A percentile compares a stretch with the other conserved stretches of the same genome.
These are phyloP conservation scores for Aspergillus aculeatus DNA, from an alignment of 2,329 filamentous ascomycete genomes.

Conservation along the genomic window DNA sequence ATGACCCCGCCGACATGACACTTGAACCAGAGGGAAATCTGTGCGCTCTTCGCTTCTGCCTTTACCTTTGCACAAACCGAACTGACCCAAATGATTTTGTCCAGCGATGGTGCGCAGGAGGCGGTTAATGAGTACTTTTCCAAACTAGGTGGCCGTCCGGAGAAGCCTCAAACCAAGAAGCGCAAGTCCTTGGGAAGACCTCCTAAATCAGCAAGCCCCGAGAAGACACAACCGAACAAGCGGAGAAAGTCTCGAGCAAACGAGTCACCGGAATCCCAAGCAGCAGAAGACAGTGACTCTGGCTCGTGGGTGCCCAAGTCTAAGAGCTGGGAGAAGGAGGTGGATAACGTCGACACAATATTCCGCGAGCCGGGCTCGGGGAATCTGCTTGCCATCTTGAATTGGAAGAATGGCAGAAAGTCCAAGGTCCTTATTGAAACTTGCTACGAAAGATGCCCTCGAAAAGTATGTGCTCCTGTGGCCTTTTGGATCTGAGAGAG, in stretches of 20 bases:
- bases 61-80: background rate
- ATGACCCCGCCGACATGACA: constrained; percentile 44
- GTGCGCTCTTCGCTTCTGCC: constrained; percentile 26
- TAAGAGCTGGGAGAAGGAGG: constrained; percentile 46
- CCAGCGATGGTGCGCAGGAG: constrained; percentile 41
- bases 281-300: background rate
- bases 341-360: constrained; percentile 45
- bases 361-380: constrained; percentile 35
- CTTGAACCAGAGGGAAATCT: constrained; percentile 48
- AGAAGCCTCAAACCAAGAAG: constrained; percentile 31
- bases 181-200: constrained; percentile 35
- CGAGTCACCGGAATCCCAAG: background rate
- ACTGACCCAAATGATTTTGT: constrained; percentile 18
- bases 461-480: constrained; percentile 31
- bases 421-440: constrained; percentile 42
- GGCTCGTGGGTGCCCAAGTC: constrained; percentile 41
- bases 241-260: constrained; percentile 27
- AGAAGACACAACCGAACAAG: constrained; percentile 27
- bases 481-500: background rate
- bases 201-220: constrained; percentile 24
- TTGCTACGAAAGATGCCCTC: constrained; percentile 46
- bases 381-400: constrained; percentile 40
- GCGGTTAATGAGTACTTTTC: constrained; percentile 43
- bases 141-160: constrained; percentile 43
- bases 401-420: constrained; percentile 47